Base-by-base conservation (phyloP, 2,329 filamentous ascomycete species). In the Colletotrichum sp. region DNA sequence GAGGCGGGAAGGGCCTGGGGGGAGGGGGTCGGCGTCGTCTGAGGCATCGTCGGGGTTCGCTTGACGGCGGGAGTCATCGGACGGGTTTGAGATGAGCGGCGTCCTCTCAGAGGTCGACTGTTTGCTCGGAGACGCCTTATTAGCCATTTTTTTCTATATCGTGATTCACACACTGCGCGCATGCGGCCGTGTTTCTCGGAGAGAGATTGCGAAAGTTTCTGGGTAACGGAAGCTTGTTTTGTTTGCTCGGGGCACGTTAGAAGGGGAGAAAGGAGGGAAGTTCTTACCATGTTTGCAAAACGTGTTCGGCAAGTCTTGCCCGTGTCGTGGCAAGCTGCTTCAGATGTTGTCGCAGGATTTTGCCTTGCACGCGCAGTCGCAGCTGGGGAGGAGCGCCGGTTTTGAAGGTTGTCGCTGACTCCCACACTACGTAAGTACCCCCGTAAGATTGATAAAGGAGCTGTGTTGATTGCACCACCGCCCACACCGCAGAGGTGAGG, bases 1-100 rank as follows among this genome's bases (percentile, higher is more conserved):
- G 72, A 90, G 83, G 84, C 91, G 90, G 75, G 82, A 82, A 57
- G 84, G 80, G 63, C 86, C 81, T 12, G 73, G 34, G 4, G 64
- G 34, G 8, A 34, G 24, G 49, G 72, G 57, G 44, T 57, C 34
- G 59, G 60, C 67, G 8, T 74, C 77, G 60, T 80, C 77, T 66
- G 78, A 70, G 72, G 66, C 77, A 77, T 83, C 81, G 77, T 83
- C 79, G 73, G 79, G 80, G 63, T 73, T 80, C 39, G 80, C 12
- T 71, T 6, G 30, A 24, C 32, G 62, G 34, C 62, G n/a, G 3
- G 21, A 8, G 62, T 64, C 34, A 24, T 44, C 32, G 62, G 36
- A 34, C 76, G 81, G 81, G 80, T 80, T 77, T 72, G 83, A 78
- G 68, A 89, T 83, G 77, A 89, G 86, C 73, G 88, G 88, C 65